Base-by-base conservation (phyloP, 73 alveolate species). In the Blepharisma japonicum region DNA sequence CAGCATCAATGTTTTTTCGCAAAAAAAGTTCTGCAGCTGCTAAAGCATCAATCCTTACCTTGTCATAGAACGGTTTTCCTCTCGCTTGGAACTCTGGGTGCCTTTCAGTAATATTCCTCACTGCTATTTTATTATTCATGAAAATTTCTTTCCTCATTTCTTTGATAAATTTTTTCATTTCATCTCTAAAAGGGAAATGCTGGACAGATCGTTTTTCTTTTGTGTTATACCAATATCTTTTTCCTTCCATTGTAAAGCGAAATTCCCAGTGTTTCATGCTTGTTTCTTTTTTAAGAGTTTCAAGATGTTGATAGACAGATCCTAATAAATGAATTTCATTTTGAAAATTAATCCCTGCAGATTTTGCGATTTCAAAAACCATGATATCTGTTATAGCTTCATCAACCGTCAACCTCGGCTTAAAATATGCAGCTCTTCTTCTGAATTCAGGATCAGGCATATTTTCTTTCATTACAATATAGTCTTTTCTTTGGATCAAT, bases 161-260 rank as follows among this genome's bases (percentile, higher is more conserved):
- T 61, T 39, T 61, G 11, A 61, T 39, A 39, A 14, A 61, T 25
- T 61, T 61, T 61, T 61, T 61, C 47, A 61, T 25, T 20, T 61
- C 74, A 25, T 61, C 74, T 5, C 23, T 61, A 61, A 18, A 61
- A 20, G 74, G 74, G 46, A 61, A 61, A 39, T 61, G 18, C n/a
- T 14, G 39, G 39, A 61, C 14, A 14, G 74, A 61, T 39, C 74
- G 14, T 25, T 61, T 61, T 14, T 61, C 74, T 61, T 61, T 61
- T 14, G 74, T 61, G 74, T 61, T 61, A 25, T 61, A 61, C 48
- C 74, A 61, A 25, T 61, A 61, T 0, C 23, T 0, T 20, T 14
- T 61, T 2, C 74, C 74, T 61, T 61, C 74, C 74, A 61, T 61
- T 25, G 74, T 61, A 18, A 61, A 9, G 0, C 74, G 74, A 9